These are phyloP conservation scores for Salicornia ramosissima DNA, from an alignment of 148 eudicot species.

Conservation along the genomic window DNA sequence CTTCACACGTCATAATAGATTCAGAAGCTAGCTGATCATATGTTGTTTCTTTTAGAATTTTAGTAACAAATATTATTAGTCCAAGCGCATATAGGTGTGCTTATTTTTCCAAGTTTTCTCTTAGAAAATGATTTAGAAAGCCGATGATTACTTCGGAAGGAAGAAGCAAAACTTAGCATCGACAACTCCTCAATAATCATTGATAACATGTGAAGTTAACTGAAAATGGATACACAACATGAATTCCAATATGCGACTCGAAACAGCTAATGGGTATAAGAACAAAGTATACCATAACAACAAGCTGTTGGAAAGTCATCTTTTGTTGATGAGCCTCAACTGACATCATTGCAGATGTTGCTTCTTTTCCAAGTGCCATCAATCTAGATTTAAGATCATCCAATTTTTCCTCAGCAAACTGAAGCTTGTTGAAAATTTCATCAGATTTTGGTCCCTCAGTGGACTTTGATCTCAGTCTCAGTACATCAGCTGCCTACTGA, in stretches of 20 bases:
- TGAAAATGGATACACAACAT: background rate
- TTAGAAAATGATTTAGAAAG: background rate
- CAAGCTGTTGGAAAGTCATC: slow-evolving; percentile 62
- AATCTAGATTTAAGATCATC: slow-evolving; percentile 60
- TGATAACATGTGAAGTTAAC: background rate
- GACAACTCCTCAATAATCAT: background rate
- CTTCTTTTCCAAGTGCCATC: slow-evolving; percentile 72
- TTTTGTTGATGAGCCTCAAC: slow-evolving; percentile 81
- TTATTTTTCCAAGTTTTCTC: no score
- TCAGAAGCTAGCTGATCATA: background rate
- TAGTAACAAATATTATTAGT: no score
- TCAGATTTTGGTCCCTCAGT: slow-evolving; percentile 40
- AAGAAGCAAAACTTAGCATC: background rate
- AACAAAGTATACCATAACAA: slow-evolving; percentile 50
- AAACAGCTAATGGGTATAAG: background rate
- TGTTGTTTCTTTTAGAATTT: background rate
- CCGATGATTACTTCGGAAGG: background rate
- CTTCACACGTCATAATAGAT: background rate
- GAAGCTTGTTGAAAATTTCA: slow-evolving; percentile 53
- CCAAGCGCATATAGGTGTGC: no score
- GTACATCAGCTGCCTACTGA: slow-evolving; percentile 67
- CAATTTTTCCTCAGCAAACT: slow-evolving; percentile 63
- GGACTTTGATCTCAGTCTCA: slow-evolving; percentile 51
- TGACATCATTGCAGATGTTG: slow-evolving; percentile 68
- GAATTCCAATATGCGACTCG: background rate